Base-by-base conservation (phyloP, 225 moss, liverwort and hornwort genomes). In the Polytrichum formosum region DNA sequence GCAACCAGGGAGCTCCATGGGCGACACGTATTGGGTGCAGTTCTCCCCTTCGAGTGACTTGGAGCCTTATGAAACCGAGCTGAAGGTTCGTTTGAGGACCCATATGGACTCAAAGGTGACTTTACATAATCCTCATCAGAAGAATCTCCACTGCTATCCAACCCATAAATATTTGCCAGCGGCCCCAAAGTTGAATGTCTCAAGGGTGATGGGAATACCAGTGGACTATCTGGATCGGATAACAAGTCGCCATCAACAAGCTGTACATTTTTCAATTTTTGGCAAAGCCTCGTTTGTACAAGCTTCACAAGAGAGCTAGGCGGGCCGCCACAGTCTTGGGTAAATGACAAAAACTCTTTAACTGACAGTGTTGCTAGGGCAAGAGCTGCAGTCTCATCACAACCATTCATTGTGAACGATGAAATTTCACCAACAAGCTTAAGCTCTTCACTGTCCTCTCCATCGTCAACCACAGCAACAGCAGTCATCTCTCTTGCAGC, bases 1-100 rank as follows among this genome's bases (percentile, higher is more conserved):
- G 90, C 92, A 56, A 90, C 90, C 64, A 92, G 68, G 37, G 92
- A 90, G 69, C 86, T 92, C 68, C 79, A 76, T 29, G 90, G 88
- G 5, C 90, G 73, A 28, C 92, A 90, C 28, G 82, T 65, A 22
- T 84, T 82, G 64, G 79, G 80, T 21, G 73, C 81, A 37, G 81
- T 23, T 56, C 79, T 61, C 19, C 71, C 79, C 23, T 71, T 80
- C 4, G 66, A 72, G 56, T 71, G 63, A 6, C 59, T 33, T 18
- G 54, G 61, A 23, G 19, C 20, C 28, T 54, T 64, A 7, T 72
- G 28, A 18, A 72, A 26, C 27, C 17, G 73, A 5, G 65, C 18
- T 25, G 67, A 55, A 18, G 75, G 60, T 6, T 53, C 18, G 5
- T 55, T n/a, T 6, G n/a, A 46, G 26, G 66, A 59, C 30, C 67